Evolutionary conservation across 208 protist genomes (phyloP), one percentile per base, ranked within the genome.

Genomic region (Crithidia thermophila): DNA sequence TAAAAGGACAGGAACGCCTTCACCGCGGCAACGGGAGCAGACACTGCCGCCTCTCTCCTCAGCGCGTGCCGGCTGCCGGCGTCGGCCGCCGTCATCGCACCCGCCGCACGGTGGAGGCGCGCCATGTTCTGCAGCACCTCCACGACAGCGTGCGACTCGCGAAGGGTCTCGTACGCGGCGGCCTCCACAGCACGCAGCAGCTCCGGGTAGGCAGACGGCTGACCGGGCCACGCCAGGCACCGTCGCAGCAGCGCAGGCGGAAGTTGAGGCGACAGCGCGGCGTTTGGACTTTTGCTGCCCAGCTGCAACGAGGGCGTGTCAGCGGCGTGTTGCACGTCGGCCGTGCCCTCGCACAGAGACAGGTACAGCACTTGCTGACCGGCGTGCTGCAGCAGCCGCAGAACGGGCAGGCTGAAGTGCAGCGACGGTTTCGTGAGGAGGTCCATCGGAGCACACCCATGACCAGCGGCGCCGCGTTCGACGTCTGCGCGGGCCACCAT

Each of bases 341-440:
- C 36, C 25, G 46, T 75, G 1, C 79, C 83, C 60, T 91, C 85
- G 62, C 82, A 88, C 14, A 91, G 65, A 16, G 72, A 51, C 28
- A 85, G 60, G 50, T 79, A 81, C 13, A 88, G 39, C 28, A 88
- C 60, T 3, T 71, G 66, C 34, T 75, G 79, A 0, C 72, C 79
- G 16, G 75, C 72, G 36, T 85, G 47, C 52, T 91, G 85, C 64
- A 87, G 62, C 3, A 74, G 36, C 23, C 47, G 59, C 52, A 91
- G 53, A 52, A 64, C 60, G 21, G 42, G 14, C 10, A 33, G 52
- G 30, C 30, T 75, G 45, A 49, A 72, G 56, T 77, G 71, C 9
- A 55, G 46, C n/a, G 49, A 40, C 10, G 74, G 78, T 55, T 75
- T 71, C 0, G 74, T 62, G 70, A 91, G 82, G 40, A 61, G 61